Evolutionary conservation across 2,329 filamentous ascomycete species (phyloP), one percentile per base, ranked within the genome.

Genomic region (Apiospora kogelbergensis): DNA sequence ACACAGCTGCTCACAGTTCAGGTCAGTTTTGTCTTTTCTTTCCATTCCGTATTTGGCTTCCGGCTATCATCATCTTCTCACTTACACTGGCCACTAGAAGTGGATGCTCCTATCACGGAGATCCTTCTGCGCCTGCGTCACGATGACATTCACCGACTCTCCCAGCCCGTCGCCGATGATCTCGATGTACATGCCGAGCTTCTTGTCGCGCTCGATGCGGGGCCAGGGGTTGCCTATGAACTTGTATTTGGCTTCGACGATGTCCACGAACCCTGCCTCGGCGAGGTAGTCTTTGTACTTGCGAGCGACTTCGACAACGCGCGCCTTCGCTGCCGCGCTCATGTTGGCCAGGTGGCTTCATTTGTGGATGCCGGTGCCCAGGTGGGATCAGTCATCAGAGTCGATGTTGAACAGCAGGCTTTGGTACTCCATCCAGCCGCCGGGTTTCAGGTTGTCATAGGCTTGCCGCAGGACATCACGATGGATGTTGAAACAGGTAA

Each of bases 351-450:
- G 45, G 40, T 68, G 40, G 13, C 24, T 42, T 60, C 44, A 70
- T 11, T 48, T 9, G 40, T 68, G 68, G 20, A 70, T 24, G 3
- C 45, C 68, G 2, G 37, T 70, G 9, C 66, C 60, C 17, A 45
- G 60, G 40, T 68, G 68, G 0, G 60, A 46, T 17, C 60, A 33
- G 26, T 70, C 60, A 37, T 68, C 68, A 4, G 66, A 45, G 44
- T 70, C 68, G 10, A 65, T 17, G 45, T 60, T 65, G n/a, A 67
- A 60, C 26, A 30, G 33, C 10, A 26, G 24, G 24, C 60, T 66
- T 17, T 69, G 68, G 57, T 69, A 69, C 20, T 69, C 68, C 13
- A 68, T 44, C 68, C 68, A 69, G 10, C 68, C 68, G 6, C 68
- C 68, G 1, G 68, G 68, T 22, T 60, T 42, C 1, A 69, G 68